Evolutionary conservation across 2,329 filamentous ascomycete species (phyloP).

Genomic region (Diaporthe humulicola): DNA sequence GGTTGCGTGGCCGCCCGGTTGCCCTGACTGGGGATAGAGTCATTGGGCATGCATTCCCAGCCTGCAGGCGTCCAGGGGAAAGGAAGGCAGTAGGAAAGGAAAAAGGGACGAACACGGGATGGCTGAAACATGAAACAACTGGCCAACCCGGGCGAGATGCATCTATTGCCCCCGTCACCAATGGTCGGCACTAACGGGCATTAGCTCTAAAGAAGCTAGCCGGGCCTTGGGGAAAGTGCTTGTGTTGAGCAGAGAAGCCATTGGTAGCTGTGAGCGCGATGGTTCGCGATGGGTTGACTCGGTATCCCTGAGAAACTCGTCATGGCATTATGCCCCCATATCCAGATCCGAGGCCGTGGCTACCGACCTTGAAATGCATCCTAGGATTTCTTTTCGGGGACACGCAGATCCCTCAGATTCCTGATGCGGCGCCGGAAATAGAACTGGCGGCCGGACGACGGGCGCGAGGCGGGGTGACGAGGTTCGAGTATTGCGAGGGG

Average conservation of each 20-base stretch:
- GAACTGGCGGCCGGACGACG: background rate
- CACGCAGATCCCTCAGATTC: background rate
- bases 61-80: constrained; percentile 19
- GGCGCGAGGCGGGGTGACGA: constrained; percentile 9
- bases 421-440: background rate
- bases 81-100: background rate
- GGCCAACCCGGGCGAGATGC: constrained; percentile 22
- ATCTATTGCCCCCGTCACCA: background rate
- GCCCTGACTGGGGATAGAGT: constrained; percentile 2
- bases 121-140: constrained; percentile 40
- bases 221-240: background rate
- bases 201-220: constrained; percentile 8
- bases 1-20: constrained; percentile 13
- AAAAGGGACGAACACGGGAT: constrained; percentile 30
- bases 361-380: background rate
- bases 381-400: background rate
- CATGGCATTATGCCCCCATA: constrained; percentile 16
- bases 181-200: background rate
- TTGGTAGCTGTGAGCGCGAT: background rate
- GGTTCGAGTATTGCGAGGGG: background rate
- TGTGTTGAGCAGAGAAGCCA: background rate
- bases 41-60: constrained; percentile 13
- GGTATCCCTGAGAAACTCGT: constrained; percentile 15
- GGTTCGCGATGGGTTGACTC: constrained; percentile 16
- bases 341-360: background rate